Base-by-base conservation (phyloP, 176 grass and related monocot genomes). In the Zea luxurians region DNA sequence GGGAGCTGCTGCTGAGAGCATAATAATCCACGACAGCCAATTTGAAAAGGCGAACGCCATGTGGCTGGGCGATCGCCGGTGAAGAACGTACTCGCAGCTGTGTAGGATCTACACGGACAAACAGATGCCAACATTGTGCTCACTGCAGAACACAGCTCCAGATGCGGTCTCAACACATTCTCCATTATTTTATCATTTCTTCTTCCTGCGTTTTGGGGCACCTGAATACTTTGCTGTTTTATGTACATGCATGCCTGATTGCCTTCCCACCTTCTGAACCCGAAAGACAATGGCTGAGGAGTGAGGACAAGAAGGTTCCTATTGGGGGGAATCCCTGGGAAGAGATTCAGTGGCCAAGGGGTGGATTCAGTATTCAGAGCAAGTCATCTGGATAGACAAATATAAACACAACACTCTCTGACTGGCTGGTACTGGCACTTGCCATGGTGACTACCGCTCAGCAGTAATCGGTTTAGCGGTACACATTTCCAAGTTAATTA, bases 171-270 rank as follows among this genome's bases (percentile, higher is more conserved):
- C 73, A 82, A 82, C 57, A 65, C 12, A 64, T 44, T 61, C 62
- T 69, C 17, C 35, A 48, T 53, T 68, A n/a, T 16, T 5, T 70
- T 70, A 66, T 71, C 11, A 40, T 74, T 74, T 73, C 70, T 43
- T 78, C 80, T 43, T 78, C 80, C 67, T 83, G 74, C 49, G 67
- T 58, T 79, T 79, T 66, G 4, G 37, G 82, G 74, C 62, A 27
- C 55, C 40, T 43, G 17, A 43, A 18, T 74, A 62, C 18, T 74
- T 36, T n/a, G 6, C 80, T 63, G 71, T 66, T 79, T 77, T 77
- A 40, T 46, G 54, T 37, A 36, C 37, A 69, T 11, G 18, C 80
- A 18, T 40, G 43, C 40, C 27, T 27, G 27, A 27, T 27, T 27
- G 27, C 27, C 27, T 27, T 27, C 27, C 27, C 27, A 27, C 27